Percentiles rank a stretch among this genome's conserved stretches.
Evolutionary conservation across 768 basidiomycete genomes (phyloP).

Genomic region (Coprinellus micaceus): DNA sequence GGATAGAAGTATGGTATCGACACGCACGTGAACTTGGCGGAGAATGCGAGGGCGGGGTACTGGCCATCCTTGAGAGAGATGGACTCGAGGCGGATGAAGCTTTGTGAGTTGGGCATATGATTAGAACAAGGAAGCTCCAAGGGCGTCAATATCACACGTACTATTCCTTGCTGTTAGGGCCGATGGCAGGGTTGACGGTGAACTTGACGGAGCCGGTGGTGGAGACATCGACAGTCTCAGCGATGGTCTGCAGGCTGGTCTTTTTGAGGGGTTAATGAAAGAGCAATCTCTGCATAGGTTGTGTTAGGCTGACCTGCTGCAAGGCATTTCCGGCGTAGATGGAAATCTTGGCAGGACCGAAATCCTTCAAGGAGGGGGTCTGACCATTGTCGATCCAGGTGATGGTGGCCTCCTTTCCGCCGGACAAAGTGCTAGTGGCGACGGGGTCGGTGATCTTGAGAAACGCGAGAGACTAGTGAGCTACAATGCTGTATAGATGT

Average conservation of each 20-base stretch:
- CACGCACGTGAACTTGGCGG: conserved; percentile 71
- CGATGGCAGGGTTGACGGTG: conserved; percentile 48
- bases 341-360: conserved; percentile 49
- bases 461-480: too few relatives aligned
- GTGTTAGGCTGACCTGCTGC: conserved; percentile 64
- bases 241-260: conserved; percentile 58
- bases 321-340: conserved; percentile 62
- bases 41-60: conserved; percentile 68
- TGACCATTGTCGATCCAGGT: conserved; percentile 56
- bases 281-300: too few relatives aligned
- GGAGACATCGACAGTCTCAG: conserved; percentile 48
- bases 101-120: conserved; percentile 23
- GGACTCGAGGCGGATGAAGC: conserved; percentile 80
- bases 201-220: conserved; percentile 43
- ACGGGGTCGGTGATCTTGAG: conserved; percentile 58
- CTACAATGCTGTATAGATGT: not conserved
- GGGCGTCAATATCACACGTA: conserved; percentile 24
- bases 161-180: conserved; percentile 56
- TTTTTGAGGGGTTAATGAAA: too few relatives aligned
- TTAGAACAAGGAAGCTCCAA: not conserved
- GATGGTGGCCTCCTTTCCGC: conserved; percentile 47
- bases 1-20: too few relatives aligned
- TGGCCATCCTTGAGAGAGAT: conserved; percentile 48
- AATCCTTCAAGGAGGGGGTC: conserved; percentile 45
- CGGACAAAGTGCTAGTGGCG: conserved; percentile 40